Evolutionary conservation across 2,329 filamentous ascomycete genomes (phyloP).

Genomic region (Calonectria montana): DNA sequence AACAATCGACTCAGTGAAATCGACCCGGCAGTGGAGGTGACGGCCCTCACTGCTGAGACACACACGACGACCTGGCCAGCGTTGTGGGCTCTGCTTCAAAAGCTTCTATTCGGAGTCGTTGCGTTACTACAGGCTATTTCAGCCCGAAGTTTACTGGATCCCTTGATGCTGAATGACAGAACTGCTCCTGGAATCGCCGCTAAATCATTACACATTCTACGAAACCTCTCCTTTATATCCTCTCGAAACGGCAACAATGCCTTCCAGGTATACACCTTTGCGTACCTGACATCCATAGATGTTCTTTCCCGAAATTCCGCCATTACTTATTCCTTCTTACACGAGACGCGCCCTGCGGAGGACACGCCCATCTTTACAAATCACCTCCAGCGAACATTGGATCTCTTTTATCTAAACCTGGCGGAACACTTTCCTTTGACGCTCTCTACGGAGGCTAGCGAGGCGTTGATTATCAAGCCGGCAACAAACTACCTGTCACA

Average conservation of each 20-base stretch:
- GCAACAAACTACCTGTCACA: conserved; percentile 78
- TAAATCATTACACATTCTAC: conserved; percentile 78
- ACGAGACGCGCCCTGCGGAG: conserved; percentile 63
- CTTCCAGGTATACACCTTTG: conserved; percentile 88
- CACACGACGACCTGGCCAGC: conserved; percentile 73
- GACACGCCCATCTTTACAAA: conserved; percentile 44
- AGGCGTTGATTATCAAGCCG: conserved; percentile 78
- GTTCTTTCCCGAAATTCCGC: conserved; percentile 78
- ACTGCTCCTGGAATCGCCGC: conserved; percentile 73
- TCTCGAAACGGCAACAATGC: conserved; percentile 76
- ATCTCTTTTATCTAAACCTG: conserved; percentile 89
- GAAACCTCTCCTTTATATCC: conserved; percentile 85
- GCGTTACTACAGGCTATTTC: conserved; percentile 81
- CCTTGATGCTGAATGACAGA: conserved; percentile 54
- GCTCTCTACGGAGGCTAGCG: conserved; percentile 74
- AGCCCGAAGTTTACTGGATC: conserved; percentile 69
- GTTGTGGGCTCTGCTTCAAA: conserved; percentile 81
- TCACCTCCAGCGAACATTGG: conserved; percentile 74
- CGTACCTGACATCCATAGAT: conserved; percentile 85
- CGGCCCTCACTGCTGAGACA: conserved; percentile 73
- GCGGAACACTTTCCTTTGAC: conserved; percentile 84
- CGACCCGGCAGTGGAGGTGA: conserved; percentile 74
- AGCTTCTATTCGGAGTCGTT: conserved; percentile 79
- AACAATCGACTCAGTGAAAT: conserved; percentile 79
- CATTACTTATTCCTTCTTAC: conserved; percentile 74